These are phyloP conservation scores for Nitzschia sp. DNA, from an alignment of 108 stramenopile species.

Conservation along the genomic window DNA sequence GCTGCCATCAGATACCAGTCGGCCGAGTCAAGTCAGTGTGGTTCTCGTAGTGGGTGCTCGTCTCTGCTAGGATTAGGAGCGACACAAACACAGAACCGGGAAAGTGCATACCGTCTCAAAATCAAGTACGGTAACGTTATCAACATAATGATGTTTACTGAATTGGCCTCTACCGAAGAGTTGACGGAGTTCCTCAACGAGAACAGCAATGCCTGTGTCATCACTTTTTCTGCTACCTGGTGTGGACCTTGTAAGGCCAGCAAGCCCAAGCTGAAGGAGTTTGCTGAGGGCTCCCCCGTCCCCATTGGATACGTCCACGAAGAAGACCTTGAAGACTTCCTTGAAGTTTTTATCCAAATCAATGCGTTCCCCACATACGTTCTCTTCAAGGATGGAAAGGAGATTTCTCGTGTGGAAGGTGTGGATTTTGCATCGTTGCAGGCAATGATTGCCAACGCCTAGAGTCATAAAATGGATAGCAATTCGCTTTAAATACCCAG, in stretches of 20 bases:
- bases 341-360: slow-evolving; percentile 34
- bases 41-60: no score
- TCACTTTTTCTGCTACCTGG: slow-evolving; percentile 73
- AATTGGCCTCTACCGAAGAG: slow-evolving; percentile 20
- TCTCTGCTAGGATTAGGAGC: no score
- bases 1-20: no score
- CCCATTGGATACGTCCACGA: slow-evolving; percentile 69
- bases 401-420: slow-evolving; percentile 66
- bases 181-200: slow-evolving; percentile 27
- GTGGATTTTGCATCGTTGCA: slow-evolving; percentile 48
- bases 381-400: slow-evolving; percentile 43
- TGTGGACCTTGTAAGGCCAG: slow-evolving; percentile 74
- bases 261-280: slow-evolving; percentile 54
- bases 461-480: no score
- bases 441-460: slow-evolving; percentile 19
- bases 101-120: no score
- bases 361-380: slow-evolving; percentile 81
- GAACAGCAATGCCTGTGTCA: slow-evolving; percentile 19
- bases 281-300: slow-evolving; percentile 33
- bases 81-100: no score
- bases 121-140: no score
- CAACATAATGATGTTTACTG: slow-evolving; percentile 14
- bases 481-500: no score
- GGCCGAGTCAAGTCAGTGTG: no score
- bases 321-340: slow-evolving; percentile 51